Evolutionary conservation across 106 monocot genomes (phyloP).

Genomic region (Acanthochlamys bracteata): DNA sequence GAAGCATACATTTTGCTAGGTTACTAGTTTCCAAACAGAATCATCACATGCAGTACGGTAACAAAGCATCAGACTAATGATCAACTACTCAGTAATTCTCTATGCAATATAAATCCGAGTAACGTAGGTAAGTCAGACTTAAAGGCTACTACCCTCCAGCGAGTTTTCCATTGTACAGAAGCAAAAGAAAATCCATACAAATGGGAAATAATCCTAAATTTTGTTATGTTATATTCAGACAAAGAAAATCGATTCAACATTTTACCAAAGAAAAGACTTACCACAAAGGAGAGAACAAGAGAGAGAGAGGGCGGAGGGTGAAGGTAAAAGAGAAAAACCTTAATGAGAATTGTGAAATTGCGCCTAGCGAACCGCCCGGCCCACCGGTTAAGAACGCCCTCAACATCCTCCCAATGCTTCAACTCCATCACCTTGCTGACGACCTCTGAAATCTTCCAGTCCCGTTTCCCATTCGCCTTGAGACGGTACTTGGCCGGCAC

Average conservation of each 20-base stretch:
- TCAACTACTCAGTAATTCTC: no score
- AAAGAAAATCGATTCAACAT: no score
- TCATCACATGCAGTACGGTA: no score
- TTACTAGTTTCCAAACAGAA: no score
- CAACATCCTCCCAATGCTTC: slow-evolving; percentile 65
- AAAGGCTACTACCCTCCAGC: no score
- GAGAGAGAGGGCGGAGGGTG: background rate
- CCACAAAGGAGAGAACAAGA: background rate
- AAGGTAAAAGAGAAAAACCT: slow-evolving; percentile 23
- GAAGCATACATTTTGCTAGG: no score
- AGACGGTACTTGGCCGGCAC: slow-evolving; percentile 68
- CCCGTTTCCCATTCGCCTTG: slow-evolving; percentile 61
- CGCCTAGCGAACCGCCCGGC: slow-evolving; percentile 70
- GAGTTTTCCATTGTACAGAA: no score
- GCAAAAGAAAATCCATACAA: slow-evolving; percentile 2
- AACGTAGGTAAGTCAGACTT: no score
- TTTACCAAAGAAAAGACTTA: background rate
- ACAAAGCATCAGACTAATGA: no score
- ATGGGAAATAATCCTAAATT: background rate
- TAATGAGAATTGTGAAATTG: slow-evolving; percentile 73
- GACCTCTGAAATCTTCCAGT: slow-evolving; percentile 91
- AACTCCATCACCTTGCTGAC: slow-evolving; percentile 51
- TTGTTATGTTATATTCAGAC: no score
- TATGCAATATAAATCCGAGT: no score
- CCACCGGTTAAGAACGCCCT: slow-evolving; percentile 81